A percentile compares a stretch with the other conserved stretches of the same genome.
Evolutionary conservation across 2,329 filamentous ascomycete species (phyloP).

Genomic region (Diaporthe citrichinensis): DNA sequence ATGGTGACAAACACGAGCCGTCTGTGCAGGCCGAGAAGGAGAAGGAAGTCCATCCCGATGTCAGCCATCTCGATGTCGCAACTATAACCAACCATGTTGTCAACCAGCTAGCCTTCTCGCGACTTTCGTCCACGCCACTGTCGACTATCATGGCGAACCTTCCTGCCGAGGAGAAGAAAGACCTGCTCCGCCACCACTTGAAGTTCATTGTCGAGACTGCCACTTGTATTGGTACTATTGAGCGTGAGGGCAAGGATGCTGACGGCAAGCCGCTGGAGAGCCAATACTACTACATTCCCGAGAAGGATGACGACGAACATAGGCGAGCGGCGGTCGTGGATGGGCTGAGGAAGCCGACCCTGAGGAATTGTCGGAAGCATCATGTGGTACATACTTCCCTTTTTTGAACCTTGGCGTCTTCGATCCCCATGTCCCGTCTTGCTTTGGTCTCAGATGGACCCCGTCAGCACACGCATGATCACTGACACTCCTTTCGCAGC

Average conservation of each 20-base stretch:
- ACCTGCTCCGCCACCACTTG: conserved; percentile 74
- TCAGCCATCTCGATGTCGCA: conserved; percentile 54
- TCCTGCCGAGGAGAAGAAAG: conserved; percentile 74
- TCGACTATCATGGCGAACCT: conserved; percentile 92
- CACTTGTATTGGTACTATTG: conserved; percentile 88
- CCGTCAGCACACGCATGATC: background rate
- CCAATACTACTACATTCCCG: conserved; percentile 96
- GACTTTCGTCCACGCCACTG: conserved; percentile 90
- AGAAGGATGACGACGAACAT: conserved; percentile 84
- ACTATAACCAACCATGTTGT: conserved; percentile 86
- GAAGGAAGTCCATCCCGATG: conserved; percentile 52
- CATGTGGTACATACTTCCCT: conserved; percentile 62
- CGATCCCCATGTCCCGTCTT: background rate
- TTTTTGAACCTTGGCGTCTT: too few species aligned
- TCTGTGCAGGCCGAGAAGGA: conserved; percentile 50
- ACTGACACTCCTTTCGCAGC: conserved; percentile 57
- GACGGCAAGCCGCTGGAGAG: conserved; percentile 94
- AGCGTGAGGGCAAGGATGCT: conserved; percentile 93
- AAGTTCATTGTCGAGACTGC: conserved; percentile 80
- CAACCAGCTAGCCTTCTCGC: conserved; percentile 96
- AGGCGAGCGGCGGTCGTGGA: conserved; percentile 87
- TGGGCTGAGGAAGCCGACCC: conserved; percentile 87
- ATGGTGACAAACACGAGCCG: background rate
- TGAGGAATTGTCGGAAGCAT: conserved; percentile 92
- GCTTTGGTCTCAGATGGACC: background rate